phyloP scores from a whole-genome alignment of 441 rosid genomes.

The Pelargonium australe region DNA sequence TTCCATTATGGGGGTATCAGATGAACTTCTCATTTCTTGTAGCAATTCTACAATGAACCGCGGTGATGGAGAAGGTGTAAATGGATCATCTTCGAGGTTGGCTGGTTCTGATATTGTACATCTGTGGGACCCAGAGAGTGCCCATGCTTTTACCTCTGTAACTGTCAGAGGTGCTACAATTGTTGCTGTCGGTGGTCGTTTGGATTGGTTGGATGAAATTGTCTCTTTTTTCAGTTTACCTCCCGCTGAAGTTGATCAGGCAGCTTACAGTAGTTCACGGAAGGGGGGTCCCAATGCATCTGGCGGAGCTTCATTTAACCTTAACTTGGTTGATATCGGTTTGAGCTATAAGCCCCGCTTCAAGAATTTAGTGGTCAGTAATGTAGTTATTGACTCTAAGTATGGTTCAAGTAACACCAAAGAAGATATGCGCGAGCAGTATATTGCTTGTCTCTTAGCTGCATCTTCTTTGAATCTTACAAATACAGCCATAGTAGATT shows the following conservation, averaged over 20 bases:
- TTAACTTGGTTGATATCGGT: conserved; percentile 80
- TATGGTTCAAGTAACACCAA: conserved; percentile 25
- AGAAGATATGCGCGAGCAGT: conserved; percentile 26
- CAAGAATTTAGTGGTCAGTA: conserved; percentile 29
- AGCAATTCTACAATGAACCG: conserved; percentile 79
- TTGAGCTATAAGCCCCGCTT: conserved; percentile 81
- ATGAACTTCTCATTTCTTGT: conserved; percentile 69
- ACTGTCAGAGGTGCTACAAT: conserved; percentile 71
- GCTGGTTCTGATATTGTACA: conserved; percentile 84
- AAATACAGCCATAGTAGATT: conserved; percentile 35
- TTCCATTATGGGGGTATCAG: conserved; percentile 53
- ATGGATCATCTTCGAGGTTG: conserved; percentile 69
- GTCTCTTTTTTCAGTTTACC: conserved; percentile 63
- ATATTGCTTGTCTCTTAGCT: conserved; percentile 74
- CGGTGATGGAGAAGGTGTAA: conserved; percentile 95
- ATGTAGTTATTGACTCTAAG: conserved; percentile 32
- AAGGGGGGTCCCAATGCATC: conserved; percentile 35
- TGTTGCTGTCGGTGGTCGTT: conserved; percentile 84
- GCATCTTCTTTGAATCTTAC: conserved; percentile 76
- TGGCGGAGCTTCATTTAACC: conserved; percentile 50
- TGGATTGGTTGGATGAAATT: conserved; percentile 84
- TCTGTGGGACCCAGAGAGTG: conserved; percentile 56
- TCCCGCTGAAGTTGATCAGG: conserved; percentile 32
- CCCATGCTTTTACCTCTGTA: conserved; percentile 48
- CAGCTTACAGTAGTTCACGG: conserved; percentile 28